Conservation (phyloP, 192 early-diverging fungal species). For the Coemansia sp. region DNA sequence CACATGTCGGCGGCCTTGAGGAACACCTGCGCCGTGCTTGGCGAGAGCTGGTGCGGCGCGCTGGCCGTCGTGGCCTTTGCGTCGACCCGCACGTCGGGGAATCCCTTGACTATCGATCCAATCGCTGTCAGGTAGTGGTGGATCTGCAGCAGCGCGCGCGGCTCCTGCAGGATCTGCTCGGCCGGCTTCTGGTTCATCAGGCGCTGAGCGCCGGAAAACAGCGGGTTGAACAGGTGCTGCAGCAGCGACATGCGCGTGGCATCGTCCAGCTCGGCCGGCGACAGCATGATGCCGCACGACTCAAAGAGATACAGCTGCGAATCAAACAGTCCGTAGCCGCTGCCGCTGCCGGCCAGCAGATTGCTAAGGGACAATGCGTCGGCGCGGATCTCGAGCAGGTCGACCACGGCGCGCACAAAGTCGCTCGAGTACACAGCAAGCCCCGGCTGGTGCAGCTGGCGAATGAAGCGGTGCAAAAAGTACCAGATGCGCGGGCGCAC, state of each 20-base stretch:
- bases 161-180: conserved; percentile 61
- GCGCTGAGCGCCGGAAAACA: conserved; percentile 73
- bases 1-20: conserved; percentile 77
- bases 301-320: conserved; percentile 90
- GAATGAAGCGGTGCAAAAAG: conserved; percentile 80
- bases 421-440: conserved; percentile 46
- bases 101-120: conserved; percentile 81
- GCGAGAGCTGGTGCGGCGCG: conserved; percentile 36
- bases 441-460: conserved; percentile 51
- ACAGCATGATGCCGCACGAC: conserved; percentile 86
- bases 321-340: conserved; percentile 60
- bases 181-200: conserved; percentile 54
- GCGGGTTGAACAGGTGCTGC: conserved; percentile 70
- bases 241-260: conserved; percentile 65
- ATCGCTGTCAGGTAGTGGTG: conserved; percentile 82
- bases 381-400: conserved; percentile 71
- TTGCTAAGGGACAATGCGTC: conserved; percentile 43
- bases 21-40: conserved; percentile 58
- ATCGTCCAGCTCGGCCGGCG: conserved; percentile 63
- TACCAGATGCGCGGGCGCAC: conserved; percentile 84
- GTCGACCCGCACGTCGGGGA: conserved; percentile 51
- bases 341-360: neutral
- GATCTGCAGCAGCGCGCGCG: conserved; percentile 66
- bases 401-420: conserved; percentile 49
- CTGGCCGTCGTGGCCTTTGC: conserved; percentile 27